Evolutionary conservation across 345 rosid genomes (phyloP).

Genomic region (Eucalyptus curtisii): DNA sequence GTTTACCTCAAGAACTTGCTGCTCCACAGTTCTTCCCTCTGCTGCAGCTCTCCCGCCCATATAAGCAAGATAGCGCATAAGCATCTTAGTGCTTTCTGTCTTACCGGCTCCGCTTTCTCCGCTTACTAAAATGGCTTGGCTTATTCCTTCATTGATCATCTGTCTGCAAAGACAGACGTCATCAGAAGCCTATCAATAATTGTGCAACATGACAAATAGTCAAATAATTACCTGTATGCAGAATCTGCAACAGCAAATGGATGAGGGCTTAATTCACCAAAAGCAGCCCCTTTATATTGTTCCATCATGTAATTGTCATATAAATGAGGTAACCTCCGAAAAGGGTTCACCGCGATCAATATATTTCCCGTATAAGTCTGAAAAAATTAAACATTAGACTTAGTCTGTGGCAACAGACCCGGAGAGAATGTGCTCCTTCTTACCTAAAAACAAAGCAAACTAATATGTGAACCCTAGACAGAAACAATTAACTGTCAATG

Average conservation of each 20-base stretch:
- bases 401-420: not conserved
- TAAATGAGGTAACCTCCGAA: constrained; percentile 72
- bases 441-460: not conserved
- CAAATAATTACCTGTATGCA: constrained; percentile 64
- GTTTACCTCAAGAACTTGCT: constrained; percentile 89
- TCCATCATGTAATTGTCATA: constrained; percentile 74
- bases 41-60: constrained; percentile 83
- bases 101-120: constrained; percentile 99
- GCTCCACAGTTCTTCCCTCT: constrained; percentile 88
- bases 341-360: constrained; percentile 96
- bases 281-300: constrained; percentile 73
- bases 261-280: constrained; percentile 92
- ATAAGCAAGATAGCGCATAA: constrained; percentile 87
- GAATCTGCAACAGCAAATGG: constrained; percentile 96
- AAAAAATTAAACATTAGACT: not conserved
- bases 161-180: constrained; percentile 29
- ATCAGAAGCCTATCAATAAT: not conserved
- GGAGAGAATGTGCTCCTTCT: not conserved
- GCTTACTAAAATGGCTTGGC: constrained; percentile 91
- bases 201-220: not conserved
- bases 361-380: constrained; percentile 99
- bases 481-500: not conserved
- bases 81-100: constrained; percentile 97
- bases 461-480: not conserved
- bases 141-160: constrained; percentile 82